Conservation (phyloP, 345 rosid species). For the Excoecaria cochinchinensis region DNA sequence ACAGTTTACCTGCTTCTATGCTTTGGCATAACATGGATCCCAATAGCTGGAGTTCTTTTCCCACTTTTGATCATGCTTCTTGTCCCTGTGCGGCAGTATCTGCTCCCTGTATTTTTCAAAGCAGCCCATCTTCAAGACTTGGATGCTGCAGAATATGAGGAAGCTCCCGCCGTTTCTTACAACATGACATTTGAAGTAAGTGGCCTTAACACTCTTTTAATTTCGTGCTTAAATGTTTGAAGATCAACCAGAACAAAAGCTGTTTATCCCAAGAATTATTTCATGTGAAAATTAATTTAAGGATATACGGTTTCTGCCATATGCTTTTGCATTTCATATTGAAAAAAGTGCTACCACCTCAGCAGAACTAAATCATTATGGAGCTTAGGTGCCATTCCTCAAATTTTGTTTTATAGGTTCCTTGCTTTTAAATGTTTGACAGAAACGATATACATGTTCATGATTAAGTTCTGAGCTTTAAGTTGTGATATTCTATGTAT, state of each 20-base stretch:
- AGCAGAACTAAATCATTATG: neutral
- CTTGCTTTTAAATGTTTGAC: neutral
- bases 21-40: constrained; percentile 95
- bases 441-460: neutral
- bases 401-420: neutral
- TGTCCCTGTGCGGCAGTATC: constrained; percentile 83
- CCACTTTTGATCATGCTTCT: constrained; percentile 88
- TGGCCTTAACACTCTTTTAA: constrained; percentile 12
- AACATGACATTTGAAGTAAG: constrained; percentile 59
- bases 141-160: constrained; percentile 94
- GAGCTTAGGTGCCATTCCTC: neutral
- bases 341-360: constrained; percentile 1
- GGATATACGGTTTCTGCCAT: neutral
- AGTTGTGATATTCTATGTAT: constrained; percentile 17
- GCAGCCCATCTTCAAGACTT: constrained; percentile 86
- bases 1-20: constrained; percentile 66
- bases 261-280: neutral
- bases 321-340: neutral
- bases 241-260: neutral
- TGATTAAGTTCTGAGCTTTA: constrained; percentile 9
- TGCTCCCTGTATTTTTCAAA: constrained; percentile 81
- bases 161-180: constrained; percentile 74
- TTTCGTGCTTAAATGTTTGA: constrained; percentile 3
- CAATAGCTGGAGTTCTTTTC: constrained; percentile 86
- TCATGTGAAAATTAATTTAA: neutral